Evolutionary conservation across 2,329 filamentous ascomycete genomes (phyloP), one percentile per base, ranked within the genome.

Genomic region (Pseudogymnoascus sp.): DNA sequence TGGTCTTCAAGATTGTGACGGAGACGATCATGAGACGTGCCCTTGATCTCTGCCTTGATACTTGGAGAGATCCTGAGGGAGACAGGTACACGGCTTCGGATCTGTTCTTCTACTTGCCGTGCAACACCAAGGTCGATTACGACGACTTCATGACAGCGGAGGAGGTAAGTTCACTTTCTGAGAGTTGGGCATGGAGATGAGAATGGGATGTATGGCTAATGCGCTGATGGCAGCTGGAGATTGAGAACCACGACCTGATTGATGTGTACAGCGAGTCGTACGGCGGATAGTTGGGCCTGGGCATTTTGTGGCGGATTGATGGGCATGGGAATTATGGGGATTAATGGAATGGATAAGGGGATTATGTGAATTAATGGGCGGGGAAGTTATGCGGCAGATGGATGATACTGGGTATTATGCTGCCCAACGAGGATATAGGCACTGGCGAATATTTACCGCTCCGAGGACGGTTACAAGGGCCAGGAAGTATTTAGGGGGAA

Each of bases 191-290:
- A 2, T 30, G n/a, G 25, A 3, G 25, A 23, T 49, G 14, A 25
- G 42, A 25, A 8, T 8, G 42, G 42, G 42, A 9, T 28, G 6
- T 5, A 2, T 33, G 25, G 45, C 45, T 55, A 30, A 55, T 4
- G 3, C 8, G 11, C 9, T 8, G 1, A 33, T 33, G 7, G 12
- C 9, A 55, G 45, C 25, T 55, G 7, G 45, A n/a, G 2, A 5
- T 55, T 30, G 45, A 55, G 45, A 55, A 55, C 25, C 45, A 55
- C 12, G 45, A 55, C 25, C 12, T 55, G 45, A 33, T 55, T 55
- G 45, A 55, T 19, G 45, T 55, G 25, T 55, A 11, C 25, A 55
- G 25, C 16, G n/a, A 33, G 45, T 55, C 45, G 8, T 8, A 55
- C 9, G 45, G 45, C n/a, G 45, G 45, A 11, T 55, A 55, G 25